Base-by-base conservation (phyloP, 108 stramenopile genomes). In the Pseudonitzschia delicatissima region DNA sequence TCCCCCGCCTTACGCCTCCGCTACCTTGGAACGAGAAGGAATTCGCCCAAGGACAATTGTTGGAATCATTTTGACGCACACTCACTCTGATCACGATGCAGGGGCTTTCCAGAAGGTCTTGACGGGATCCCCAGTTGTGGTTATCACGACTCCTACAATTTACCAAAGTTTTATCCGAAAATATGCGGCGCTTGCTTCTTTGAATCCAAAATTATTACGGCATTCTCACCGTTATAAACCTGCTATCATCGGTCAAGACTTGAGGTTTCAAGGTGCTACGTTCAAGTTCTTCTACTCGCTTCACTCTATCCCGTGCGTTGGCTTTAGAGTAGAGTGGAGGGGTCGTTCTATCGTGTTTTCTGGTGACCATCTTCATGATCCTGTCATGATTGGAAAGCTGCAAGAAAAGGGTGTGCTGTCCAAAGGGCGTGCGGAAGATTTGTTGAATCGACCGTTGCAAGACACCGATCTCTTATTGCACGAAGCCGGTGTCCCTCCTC, bases 41-140 rank as follows among this genome's bases (percentile, higher is more conserved):
- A 96, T 96, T 52, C 79, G 90, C 25, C 94, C 93, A 25, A 66
- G 84, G 27, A 86, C 84, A 32, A 97, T 97, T 57, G 91, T 91
- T 29, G 96, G 92, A 13, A 93, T 97, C 39, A 94, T 97, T 44
- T 36, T 97, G 9, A 97, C 96, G 8, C 96, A 97, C 70, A 93
- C 92, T 50, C 96, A 95, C 71, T 93, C 96, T 9, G 96, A 97
- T 73, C 96, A 97, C 49, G 96, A 97, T 72, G 96, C 96, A 31
- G 96, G 96, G 32, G 87, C 94, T 7, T 97, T 97, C 72, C 96
- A 97, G 62, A 97, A 95, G 67, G 88, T 97, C 9, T 59, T 97
- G 45, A 90, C 87, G 12, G 96, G 93, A 31, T 88, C 89, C 3
- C 85, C 85, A 26, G 88, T 95, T 47, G 90, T 86, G 18, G 81